A percentile compares a stretch with the other conserved stretches of the same genome.
phyloP scores from a whole-genome alignment of 23 red algal species.

The Rhodosorus marinus region DNA sequence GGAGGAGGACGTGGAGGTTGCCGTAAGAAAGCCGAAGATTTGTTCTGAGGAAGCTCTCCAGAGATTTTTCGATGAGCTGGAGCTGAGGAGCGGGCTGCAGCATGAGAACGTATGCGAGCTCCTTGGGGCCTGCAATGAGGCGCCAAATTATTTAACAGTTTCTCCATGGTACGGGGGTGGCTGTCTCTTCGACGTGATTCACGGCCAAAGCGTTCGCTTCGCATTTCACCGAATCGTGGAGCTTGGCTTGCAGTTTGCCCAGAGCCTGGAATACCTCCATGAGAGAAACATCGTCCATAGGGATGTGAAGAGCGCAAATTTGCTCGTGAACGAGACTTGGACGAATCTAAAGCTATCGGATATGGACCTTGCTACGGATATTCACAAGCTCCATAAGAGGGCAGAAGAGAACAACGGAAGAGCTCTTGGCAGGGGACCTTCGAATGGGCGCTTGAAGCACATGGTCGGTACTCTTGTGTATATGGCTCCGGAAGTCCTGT shows the following conservation, averaged over 20 bases:
- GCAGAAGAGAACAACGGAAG: neutral
- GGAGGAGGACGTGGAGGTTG: no score
- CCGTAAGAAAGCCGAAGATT: slow-evolving; percentile 59
- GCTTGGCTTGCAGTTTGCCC: slow-evolving; percentile 47
- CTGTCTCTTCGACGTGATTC: slow-evolving; percentile 67
- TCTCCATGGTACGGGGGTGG: slow-evolving; percentile 59
- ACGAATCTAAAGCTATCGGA: slow-evolving; percentile 47
- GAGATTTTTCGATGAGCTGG: slow-evolving; percentile 73
- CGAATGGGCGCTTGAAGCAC: slow-evolving; percentile 64
- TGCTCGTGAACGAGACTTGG: slow-evolving; percentile 44
- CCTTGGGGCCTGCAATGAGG: slow-evolving; percentile 39
- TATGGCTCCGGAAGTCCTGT: slow-evolving; percentile 82
- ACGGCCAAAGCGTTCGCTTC: slow-evolving; percentile 19
- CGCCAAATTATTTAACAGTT: slow-evolving; percentile 65
- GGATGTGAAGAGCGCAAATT: slow-evolving; percentile 86
- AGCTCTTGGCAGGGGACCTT: slow-evolving; percentile 42
- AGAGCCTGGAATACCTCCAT: slow-evolving; percentile 61
- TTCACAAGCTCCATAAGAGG: neutral
- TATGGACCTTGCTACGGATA: slow-evolving; percentile 30
- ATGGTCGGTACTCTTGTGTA: slow-evolving; percentile 96
- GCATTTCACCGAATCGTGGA: slow-evolving; percentile 15
- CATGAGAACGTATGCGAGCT: slow-evolving; percentile 60
- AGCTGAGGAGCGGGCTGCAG: slow-evolving; percentile 12
- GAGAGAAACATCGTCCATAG: slow-evolving; percentile 62
- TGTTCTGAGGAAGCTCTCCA: slow-evolving; percentile 53